Base-by-base conservation (phyloP, 1,139 yeast genomes). In the Hansenula lynferdii region DNA sequence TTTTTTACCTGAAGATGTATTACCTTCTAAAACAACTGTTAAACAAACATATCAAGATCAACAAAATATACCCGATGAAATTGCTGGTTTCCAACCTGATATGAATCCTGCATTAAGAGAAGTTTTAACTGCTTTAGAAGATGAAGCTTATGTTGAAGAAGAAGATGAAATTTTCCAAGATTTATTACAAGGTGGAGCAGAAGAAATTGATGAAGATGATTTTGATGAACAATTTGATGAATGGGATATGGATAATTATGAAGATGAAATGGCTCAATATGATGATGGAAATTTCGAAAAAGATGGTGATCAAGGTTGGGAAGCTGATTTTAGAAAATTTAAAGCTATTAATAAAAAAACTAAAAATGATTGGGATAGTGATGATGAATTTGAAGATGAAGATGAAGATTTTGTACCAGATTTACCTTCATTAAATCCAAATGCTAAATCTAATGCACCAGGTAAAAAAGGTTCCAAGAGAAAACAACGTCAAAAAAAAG, bases 91-190 rank as follows among this genome's bases (percentile, higher is more conserved):
- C 60, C 81, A 85, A 58, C 98, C 98, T 0, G 86, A 92, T 51
- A 72, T 92, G 84, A 96, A 92, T 56, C 96, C 97, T 0, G 79
- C 86, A 34, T 69, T 92, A 43, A 70, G 97, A 54, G 97, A 92
- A 62, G 95, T 85, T 2, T 65, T 92, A 47, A 96, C 84, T 55
- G 98, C 98, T 0, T 70, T 92, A 41, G 97, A 94, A 34, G 97
- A 92, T 57, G 98, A 92, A 48, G 97, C 87, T 10, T 92, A 85
- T 56, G 79, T 89, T 16, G 75, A 64, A 35, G 72, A 64, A 21
- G 80, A 70, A 12, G 81, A 70, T n/a, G 85, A 77, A 38, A 53
- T 81, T 9, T 83, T 85, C 53, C 70, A 69, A 6, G 75, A 79
- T 51, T 67, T 86, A 48, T 64, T 85, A 31, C 65, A 66, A 11